Percentiles rank a stretch among this genome's conserved stretches.
Evolutionary conservation across 768 basidiomycete species (phyloP).

Genomic region (Trametes villosa): DNA sequence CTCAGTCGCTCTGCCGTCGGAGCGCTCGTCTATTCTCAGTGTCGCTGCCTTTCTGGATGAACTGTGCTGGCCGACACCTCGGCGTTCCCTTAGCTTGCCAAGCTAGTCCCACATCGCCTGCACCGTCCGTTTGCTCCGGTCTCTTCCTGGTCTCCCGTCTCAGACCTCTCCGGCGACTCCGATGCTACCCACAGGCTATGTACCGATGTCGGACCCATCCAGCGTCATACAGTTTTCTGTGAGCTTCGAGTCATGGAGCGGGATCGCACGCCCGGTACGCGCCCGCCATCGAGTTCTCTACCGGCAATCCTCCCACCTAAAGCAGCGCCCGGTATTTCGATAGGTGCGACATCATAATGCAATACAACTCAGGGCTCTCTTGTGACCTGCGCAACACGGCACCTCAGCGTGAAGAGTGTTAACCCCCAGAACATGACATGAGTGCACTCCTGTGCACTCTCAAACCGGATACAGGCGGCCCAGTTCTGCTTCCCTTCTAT

Average conservation of each 20-base stretch:
- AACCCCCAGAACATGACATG: slow-evolving; percentile 36
- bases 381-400: too few species aligned
- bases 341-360: too few species aligned
- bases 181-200: slow-evolving; percentile 34
- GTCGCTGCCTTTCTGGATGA: slow-evolving; percentile 38
- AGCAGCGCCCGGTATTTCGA: too few species aligned
- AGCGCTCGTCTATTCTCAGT: background rate
- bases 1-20: background rate
- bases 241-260: slow-evolving; percentile 38
- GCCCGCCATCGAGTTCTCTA: too few species aligned
- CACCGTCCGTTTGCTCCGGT: slow-evolving; percentile 46
- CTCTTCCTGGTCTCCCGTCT: slow-evolving; percentile 45
- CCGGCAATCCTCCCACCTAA: too few species aligned
- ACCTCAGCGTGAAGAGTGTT: slow-evolving; percentile 45
- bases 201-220: slow-evolving; percentile 40
- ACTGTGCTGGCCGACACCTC: slow-evolving; percentile 47
- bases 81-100: slow-evolving; percentile 39
- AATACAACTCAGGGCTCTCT: too few species aligned
- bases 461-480: slow-evolving; percentile 13
- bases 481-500: slow-evolving; percentile 21
- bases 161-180: slow-evolving; percentile 43
- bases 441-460: slow-evolving; percentile 39
- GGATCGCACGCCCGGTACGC: too few species aligned
- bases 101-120: slow-evolving; percentile 48
- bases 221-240: slow-evolving; percentile 44